phyloP scores from a whole-genome alignment of 2,329 filamentous ascomycete genomes.

The Mycosphaerella sp. region DNA sequence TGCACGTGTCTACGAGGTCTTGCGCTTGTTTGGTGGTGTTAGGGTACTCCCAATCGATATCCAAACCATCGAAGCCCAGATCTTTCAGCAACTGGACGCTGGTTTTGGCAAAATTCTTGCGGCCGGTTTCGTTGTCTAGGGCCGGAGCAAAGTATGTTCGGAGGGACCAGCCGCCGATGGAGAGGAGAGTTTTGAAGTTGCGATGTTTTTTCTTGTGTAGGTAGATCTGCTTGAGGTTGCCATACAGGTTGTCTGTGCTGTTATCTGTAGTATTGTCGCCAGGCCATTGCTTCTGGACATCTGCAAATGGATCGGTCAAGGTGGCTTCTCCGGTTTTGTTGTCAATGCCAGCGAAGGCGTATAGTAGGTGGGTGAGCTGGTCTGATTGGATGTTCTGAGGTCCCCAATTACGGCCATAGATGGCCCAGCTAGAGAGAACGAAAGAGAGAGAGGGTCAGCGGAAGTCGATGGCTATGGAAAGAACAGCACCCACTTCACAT shows the following conservation, averaged over 20 bases:
- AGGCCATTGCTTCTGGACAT: slow-evolving; percentile 60
- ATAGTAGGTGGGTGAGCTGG: slow-evolving; percentile 80
- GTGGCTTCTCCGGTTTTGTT: slow-evolving; percentile 71
- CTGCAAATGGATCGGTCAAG: slow-evolving; percentile 61
- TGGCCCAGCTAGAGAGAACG: slow-evolving; percentile 21
- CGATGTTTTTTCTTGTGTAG: slow-evolving; percentile 68
- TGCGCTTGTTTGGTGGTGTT: slow-evolving; percentile 34
- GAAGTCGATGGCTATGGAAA: background rate
- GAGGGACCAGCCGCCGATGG: slow-evolving; percentile 76
- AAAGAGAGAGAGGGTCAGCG: slow-evolving; percentile 5
- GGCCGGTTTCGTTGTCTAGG: slow-evolving; percentile 53
- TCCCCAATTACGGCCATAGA: slow-evolving; percentile 70
- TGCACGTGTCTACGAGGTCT: slow-evolving; percentile 31
- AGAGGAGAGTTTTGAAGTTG: slow-evolving; percentile 69
- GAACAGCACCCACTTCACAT: slow-evolving; percentile 48
- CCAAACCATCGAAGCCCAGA: slow-evolving; percentile 60
- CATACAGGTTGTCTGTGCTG: slow-evolving; percentile 47
- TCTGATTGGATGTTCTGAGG: slow-evolving; percentile 73
- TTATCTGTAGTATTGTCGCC: slow-evolving; percentile 53
- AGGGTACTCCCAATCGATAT: slow-evolving; percentile 46
- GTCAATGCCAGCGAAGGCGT: slow-evolving; percentile 80
- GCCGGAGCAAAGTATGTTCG: slow-evolving; percentile 69
- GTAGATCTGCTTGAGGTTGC: slow-evolving; percentile 68
- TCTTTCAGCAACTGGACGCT: slow-evolving; percentile 71
- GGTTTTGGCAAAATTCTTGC: slow-evolving; percentile 60